Evolutionary conservation across 108 stramenopile genomes (phyloP), one percentile per base, ranked within the genome.

Genomic region (Pseudonitzschia multistriata): DNA sequence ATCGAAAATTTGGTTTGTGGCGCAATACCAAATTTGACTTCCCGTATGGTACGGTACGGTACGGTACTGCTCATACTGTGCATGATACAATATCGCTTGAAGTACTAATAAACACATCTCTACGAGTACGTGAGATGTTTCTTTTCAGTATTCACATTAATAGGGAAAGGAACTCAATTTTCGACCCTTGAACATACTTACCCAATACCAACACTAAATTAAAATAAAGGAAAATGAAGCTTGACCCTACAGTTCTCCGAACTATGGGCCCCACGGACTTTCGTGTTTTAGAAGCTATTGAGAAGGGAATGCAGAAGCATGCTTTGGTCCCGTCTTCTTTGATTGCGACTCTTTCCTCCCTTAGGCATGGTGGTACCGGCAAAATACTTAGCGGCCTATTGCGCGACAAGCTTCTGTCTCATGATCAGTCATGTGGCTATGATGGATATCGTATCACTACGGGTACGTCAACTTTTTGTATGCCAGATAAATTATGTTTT

Each of bases 391-490:
- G 73, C 24, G 72, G 77, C n/a, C 75, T 99, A 8, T 81, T 97
- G 33, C 67, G 97, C 1, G 96, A 96, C 83, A 99, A 99, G 68
- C 78, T 99, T 24, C 73, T 99, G 19, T 84, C 86, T 59, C 98
- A 98, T 70, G 97, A 98, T 67, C 78, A 88, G 49, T 80, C 85
- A 21, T 91, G 93, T 50, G 92, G 92, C 17, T 97, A 96, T 77
- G 92, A 96, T 66, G 95, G 98, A n/a, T 99, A 98, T 74, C 83
- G 97, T 5, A 72, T 99, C 27, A 99, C 97, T 36, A 97, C 93
- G 10, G 50, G 50, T 52, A 24, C 21, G 50, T 25, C 50, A 3
- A 45, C 17, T 45, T 45, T 13, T 45, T 13, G 17, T 45, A 1
- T 1, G 17, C 5, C 5, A 37, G 8, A 37, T 37, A 7, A 5